Evolutionary conservation across 2,329 filamentous ascomycete species (phyloP), one percentile per base, ranked within the genome.

Genomic region (Pyrenochaeta sp.): DNA sequence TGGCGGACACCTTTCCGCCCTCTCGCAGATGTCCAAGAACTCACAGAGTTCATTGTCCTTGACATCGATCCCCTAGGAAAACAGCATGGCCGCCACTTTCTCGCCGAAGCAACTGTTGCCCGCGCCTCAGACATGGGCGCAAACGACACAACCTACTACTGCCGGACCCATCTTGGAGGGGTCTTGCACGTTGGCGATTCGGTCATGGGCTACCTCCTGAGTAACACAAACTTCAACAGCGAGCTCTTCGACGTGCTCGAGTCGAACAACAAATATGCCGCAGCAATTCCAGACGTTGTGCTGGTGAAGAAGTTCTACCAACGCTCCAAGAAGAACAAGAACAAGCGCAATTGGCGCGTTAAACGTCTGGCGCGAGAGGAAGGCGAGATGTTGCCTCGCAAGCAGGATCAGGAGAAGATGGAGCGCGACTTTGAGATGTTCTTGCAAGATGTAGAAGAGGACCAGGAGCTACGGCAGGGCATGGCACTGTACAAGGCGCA

Each of bases 401-500:
- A 97, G 79, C 83, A 91, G 54, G 93, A 98, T 73, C 90, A 94
- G 72, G 91, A 93, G 54, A 87, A 88, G 60, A 87, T 96, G 81
- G 93, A 98, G 73, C 86, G 89, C 62, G 95, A 99, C 77, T 99
- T 96, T 78, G 95, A 99, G 81, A 87, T 93, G 85, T 99, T 99
- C 86, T 80, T 99, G 82, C 89, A 90, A 40, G 95, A 99, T 75
- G 91, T 99, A 10, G 96, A 99, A 78, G 93, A 98, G 74, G 95
- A 99, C 74, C 85, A 90, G 46, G 95, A 99, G 71, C 82, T 97
- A 63, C 84, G 95, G 49, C 85, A 88, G 37, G 92, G 92, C 1
- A 81, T 99, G 72, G 90, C 91, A 40, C 75, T 99, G 67, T 99
- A 97, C 81, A 97, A 94, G 73, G 78, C 78, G 31, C 78, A 83